Percentiles rank a stretch among this genome's conserved stretches.
These are phyloP conservation scores for Nemania sp. DNA, from an alignment of 2,329 filamentous ascomycete species.

Conservation along the genomic window DNA sequence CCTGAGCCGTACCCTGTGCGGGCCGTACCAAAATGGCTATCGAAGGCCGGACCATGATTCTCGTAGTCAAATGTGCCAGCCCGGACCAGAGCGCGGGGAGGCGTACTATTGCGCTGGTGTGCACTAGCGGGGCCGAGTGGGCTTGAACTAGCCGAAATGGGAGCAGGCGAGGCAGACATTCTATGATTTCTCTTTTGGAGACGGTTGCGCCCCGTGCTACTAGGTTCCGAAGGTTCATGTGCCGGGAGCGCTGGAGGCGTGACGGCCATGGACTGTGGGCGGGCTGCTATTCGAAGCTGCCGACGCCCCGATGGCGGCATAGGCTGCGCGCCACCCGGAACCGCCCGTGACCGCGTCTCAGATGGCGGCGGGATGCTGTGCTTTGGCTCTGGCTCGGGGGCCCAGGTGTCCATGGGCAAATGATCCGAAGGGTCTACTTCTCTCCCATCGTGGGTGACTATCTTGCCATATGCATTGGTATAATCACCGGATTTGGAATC, in stretches of 20 bases:
- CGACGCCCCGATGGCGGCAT: conserved; percentile 55
- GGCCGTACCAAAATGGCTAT: conserved; percentile 33
- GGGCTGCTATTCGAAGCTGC: conserved; percentile 53
- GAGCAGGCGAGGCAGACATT: conserved; percentile 47
- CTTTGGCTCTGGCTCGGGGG: conserved; percentile 74
- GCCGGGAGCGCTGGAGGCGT: conserved; percentile 36
- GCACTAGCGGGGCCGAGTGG: conserved; percentile 58
- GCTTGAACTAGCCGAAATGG: conserved; percentile 46
- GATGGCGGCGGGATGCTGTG: conserved; percentile 35
- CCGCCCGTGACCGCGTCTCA: conserved; percentile 47
- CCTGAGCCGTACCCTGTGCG: conserved; percentile 42
- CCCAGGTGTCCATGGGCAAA: conserved; percentile 75
- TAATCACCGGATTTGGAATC: conserved; percentile 42
- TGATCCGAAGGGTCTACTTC: conserved; percentile 82
- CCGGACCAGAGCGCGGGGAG: conserved; percentile 49
- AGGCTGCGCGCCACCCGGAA: conserved; percentile 57
- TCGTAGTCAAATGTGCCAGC: conserved; percentile 59
- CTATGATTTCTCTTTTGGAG: conserved; percentile 66
- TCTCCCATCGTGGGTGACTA: conserved; percentile 74
- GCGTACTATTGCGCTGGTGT: conserved; percentile 54
- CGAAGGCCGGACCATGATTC: conserved; percentile 51
- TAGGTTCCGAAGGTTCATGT: conserved; percentile 42
- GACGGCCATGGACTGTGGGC: conserved; percentile 53
- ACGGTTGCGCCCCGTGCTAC: conserved; percentile 55
- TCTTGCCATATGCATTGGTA: conserved; percentile 65